Evolutionary conservation across 2,329 filamentous ascomycete genomes (phyloP), one percentile per base, ranked within the genome.

Genomic region (Phialemonium atrogriseum): DNA sequence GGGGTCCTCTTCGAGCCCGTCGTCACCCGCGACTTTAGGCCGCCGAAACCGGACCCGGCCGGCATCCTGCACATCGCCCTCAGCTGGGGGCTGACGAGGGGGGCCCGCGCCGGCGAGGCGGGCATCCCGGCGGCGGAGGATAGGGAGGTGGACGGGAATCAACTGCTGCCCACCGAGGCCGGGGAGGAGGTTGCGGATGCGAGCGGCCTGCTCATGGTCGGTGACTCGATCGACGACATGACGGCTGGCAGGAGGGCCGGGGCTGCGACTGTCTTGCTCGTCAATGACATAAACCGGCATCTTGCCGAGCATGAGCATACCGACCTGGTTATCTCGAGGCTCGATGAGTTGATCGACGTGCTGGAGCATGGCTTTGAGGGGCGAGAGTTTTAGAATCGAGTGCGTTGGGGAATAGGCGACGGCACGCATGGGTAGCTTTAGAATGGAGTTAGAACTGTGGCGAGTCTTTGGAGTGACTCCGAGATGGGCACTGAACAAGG

Each of bases 151-250:
- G 39, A 41, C n/a, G 43, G 45, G 27, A 45, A 41, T 1, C 50
- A 44, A 4, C 28, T 39, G 21, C 34, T 42, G 12, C 32, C 35
- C 10, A 36, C 42, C 2, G 24, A 36, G 14, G 16, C 19, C 6
- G 46, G 45, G 9, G 43, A 38, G 24, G 41, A 27, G 14, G 50
- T 56, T 8, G 50, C 50, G 2, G 64, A 68, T 38, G 71, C 63
- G 3, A 66, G 58, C 24, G 55, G 52, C 5, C 47, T 77, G 24
- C 73, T 77, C 44, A 80, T 80, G 75, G 75, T 79, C 14, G 84
- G 84, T 4, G 84, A 89, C 51, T 87, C 80, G 11, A 76, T 94
- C 34, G 91, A 96, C 54, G 91, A 98, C 52, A 93, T 96, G 76
- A 84, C 80, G 7, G 86, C 89, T 1, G 89, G 91, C 0, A 73